Evolutionary conservation across 2,329 filamentous ascomycete genomes (phyloP).

Genomic region (Fusarium sarcochroum): DNA sequence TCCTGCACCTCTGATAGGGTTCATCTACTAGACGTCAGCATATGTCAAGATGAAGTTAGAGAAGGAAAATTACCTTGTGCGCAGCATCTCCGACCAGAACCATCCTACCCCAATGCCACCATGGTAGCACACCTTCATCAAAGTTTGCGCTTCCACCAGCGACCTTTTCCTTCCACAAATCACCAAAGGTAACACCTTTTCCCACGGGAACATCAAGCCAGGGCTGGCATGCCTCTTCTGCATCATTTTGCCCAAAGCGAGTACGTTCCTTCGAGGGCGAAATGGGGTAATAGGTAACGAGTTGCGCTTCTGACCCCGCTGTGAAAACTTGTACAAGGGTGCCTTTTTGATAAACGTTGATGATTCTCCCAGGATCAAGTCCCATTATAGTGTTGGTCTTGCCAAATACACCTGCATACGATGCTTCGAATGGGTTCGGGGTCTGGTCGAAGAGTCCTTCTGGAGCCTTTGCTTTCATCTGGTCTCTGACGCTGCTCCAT

Average conservation of each 20-base stretch:
- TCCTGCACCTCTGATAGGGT: conserved; percentile 29
- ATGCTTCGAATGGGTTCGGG: conserved; percentile 20
- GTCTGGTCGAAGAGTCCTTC: conserved; percentile 25
- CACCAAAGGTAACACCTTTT: conserved; percentile 17
- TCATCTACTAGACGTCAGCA: conserved; percentile 15
- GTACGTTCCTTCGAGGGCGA: conserved; percentile 16
- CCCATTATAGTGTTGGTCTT: not conserved
- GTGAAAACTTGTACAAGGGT: conserved; percentile 33
- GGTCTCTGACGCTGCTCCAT: conserved; percentile 28
- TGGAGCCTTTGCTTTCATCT: conserved; percentile 17
- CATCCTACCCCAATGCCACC: conserved; percentile 35
- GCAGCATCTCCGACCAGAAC: conserved; percentile 30
- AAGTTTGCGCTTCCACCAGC: conserved; percentile 31
- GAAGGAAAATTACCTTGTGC: not conserved
- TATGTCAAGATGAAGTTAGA: not conserved
- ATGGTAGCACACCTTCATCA: conserved; percentile 24
- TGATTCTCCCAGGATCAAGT: conserved; percentile 1
- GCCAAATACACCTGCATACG: conserved; percentile 14
- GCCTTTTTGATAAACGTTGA: conserved; percentile 20
- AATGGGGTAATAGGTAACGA: conserved; percentile 22
- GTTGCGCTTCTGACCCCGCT: conserved; percentile 10
- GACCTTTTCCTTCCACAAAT: conserved; percentile 21
- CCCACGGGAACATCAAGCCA: conserved; percentile 22
- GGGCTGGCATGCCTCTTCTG: conserved; percentile 16
- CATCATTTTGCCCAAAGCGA: conserved; percentile 24